Evolutionary conservation across 2,329 filamentous ascomycete species (phyloP).

Genomic region (Thermothelomyces thermophilus): DNA sequence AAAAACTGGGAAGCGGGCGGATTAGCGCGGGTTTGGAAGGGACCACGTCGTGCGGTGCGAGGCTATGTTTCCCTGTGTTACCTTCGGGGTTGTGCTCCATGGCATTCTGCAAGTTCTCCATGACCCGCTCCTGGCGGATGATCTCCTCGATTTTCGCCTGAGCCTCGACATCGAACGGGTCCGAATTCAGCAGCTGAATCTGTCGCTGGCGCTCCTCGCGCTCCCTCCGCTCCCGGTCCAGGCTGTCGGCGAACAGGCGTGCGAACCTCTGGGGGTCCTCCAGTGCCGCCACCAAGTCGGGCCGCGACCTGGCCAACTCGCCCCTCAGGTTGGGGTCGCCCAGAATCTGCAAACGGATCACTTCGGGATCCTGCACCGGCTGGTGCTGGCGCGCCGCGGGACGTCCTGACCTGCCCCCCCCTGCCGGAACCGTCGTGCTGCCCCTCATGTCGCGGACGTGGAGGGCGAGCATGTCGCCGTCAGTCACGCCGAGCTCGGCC

Average conservation of each 20-base stretch:
- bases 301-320: conserved; percentile 64
- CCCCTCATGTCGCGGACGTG: conserved; percentile 61
- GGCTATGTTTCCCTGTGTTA: conserved; percentile 31
- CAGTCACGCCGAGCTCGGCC: conserved; percentile 69
- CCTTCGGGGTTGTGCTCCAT: conserved; percentile 98
- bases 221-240: conserved; percentile 63
- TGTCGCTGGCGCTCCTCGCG: conserved; percentile 73
- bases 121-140: conserved; percentile 88
- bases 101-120: conserved; percentile 91
- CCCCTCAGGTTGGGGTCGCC: conserved; percentile 67
- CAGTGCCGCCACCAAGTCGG: conserved; percentile 68
- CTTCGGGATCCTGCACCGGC: conserved; percentile 62
- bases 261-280: conserved; percentile 72
- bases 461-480: conserved; percentile 89
- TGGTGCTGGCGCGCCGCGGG: conserved; percentile 23
- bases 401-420: conserved; percentile 26
- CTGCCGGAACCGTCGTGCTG: conserved; percentile 33
- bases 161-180: conserved; percentile 89
- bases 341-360: conserved; percentile 73
- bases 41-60: neutral
- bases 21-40: conserved; percentile 5
- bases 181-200: conserved; percentile 80
- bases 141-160: conserved; percentile 94
- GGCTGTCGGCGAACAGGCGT: conserved; percentile 60
- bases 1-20: conserved; percentile 59